Evolutionary conservation across 768 basidiomycete genomes (phyloP).

Genomic region (Boletus rubescentipes): DNA sequence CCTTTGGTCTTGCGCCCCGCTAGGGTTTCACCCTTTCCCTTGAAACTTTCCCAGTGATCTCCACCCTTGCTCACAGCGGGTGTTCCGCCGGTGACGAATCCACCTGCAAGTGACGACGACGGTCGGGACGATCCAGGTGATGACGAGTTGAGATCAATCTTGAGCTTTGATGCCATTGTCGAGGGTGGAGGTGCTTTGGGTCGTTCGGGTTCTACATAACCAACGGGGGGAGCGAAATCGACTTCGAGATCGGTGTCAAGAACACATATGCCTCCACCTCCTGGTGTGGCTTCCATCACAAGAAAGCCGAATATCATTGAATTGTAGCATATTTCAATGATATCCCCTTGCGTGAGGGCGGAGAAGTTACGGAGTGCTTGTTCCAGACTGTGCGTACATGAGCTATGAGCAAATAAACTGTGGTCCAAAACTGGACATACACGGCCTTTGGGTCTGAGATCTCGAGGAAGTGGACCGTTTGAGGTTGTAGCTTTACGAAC

Average conservation of each 20-base stretch:
- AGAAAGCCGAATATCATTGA: slow-evolving; percentile 92
- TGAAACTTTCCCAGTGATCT: slow-evolving; percentile 93
- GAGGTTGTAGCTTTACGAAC: slow-evolving; percentile 95
- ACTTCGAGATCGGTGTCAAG: slow-evolving; percentile 98
- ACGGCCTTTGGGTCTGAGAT: slow-evolving; percentile 98
- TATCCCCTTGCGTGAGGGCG: slow-evolving; percentile 90
- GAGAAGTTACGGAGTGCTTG: slow-evolving; percentile 93
- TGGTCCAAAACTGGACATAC: slow-evolving; percentile 48
- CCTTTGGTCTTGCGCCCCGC: slow-evolving; percentile 92
- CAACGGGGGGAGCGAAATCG: slow-evolving; percentile 91
- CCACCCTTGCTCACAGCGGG: slow-evolving; percentile 68
- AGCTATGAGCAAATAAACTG: background rate
- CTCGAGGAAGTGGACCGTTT: slow-evolving; percentile 92
- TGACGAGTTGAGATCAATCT: slow-evolving; percentile 86
- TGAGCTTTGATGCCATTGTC: slow-evolving; percentile 96
- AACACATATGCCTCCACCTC: slow-evolving; percentile 83
- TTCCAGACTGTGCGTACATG: slow-evolving; percentile 64
- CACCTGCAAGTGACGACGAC: slow-evolving; percentile 68
- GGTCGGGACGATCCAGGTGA: slow-evolving; percentile 87
- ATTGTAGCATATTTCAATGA: slow-evolving; percentile 98
- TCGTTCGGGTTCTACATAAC: slow-evolving; percentile 92
- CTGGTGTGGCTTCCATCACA: slow-evolving; percentile 90
- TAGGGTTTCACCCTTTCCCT: slow-evolving; percentile 90
- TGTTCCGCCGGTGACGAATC: slow-evolving; percentile 53
- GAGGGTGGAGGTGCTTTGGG: slow-evolving; percentile 76